Base-by-base conservation (phyloP, 2,329 filamentous ascomycete genomes). In the Diaporthe caulivora region DNA sequence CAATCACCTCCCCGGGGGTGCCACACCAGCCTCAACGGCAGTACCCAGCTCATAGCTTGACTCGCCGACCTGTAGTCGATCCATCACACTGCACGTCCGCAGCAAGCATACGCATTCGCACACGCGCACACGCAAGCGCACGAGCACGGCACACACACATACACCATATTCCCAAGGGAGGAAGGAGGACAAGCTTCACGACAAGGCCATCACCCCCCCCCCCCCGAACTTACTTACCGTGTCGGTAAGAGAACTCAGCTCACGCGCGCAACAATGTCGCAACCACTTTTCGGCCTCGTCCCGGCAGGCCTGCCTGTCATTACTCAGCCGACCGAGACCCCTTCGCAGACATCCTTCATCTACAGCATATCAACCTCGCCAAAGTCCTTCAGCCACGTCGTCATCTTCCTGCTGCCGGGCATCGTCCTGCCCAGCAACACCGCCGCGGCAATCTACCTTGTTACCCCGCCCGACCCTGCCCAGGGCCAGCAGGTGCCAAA, bases 391-490 rank as follows among this genome's bases (percentile, higher is more conserved):
- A 91, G 93, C 21, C 95, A 98, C 81, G 89, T 98, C 71, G 93
- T 95, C 79, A 92, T 98, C 72, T 97, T 98, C 85, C 87, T 98
- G 47, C 90, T 98, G 0, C 97, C 97, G 0, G 93, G 92, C 55
- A 87, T 93, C 13, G 83, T 88, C 13, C 87, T 99, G 0, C 95
- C 95, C 0, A 86, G 89, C 5, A 89, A 91, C 77, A 93, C 93
- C 26, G 96, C 95, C 7, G 97, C 95, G 18, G 94, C 95, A 60
- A 96, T 99, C 76, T 98, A 98, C 84, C 89, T 97, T 62, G 93
- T 86, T 68, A 86, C 95, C 74, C 85, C 72, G 1, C 81, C 83
- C 18, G 57, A 75, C 55, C 68, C 53, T 47, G 76, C 82, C 3
- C 81, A 84, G 6, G 86, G 85, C 47, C 83, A 82, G 53, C 78